Evolutionary conservation across 768 basidiomycete species (phyloP).

Genomic region (Termitomyces sp.): DNA sequence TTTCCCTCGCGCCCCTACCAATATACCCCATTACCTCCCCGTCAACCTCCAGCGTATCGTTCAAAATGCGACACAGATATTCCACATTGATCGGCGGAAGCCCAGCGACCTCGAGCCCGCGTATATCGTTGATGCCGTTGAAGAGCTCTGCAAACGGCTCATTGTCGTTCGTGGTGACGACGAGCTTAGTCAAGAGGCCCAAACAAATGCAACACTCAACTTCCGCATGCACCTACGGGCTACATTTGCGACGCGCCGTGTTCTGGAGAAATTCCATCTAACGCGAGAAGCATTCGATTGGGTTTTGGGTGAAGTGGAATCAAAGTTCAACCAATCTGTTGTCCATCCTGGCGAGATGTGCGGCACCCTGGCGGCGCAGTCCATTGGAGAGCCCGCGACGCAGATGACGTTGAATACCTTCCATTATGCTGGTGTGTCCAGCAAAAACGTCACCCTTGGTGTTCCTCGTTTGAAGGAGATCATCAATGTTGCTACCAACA

Average conservation of each 20-base stretch:
- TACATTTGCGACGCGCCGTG: conserved; percentile 82
- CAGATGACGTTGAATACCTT: conserved; percentile 99
- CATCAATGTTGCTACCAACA: conserved; percentile 97
- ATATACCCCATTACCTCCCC: conserved; percentile 80
- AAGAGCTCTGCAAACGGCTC: conserved; percentile 71
- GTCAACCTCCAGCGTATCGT: conserved; percentile 95
- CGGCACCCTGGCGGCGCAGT: conserved; percentile 95
- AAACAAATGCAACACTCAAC: conserved; percentile 85
- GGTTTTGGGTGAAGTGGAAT: conserved; percentile 94
- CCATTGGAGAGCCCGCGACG: conserved; percentile 98
- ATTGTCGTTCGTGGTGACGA: conserved; percentile 89
- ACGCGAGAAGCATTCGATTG: conserved; percentile 96
- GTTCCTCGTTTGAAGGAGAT: conserved; percentile 99
- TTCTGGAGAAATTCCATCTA: conserved; percentile 85
- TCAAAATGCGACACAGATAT: conserved; percentile 93
- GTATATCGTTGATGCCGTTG: conserved; percentile 80
- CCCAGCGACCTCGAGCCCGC: conserved; percentile 89
- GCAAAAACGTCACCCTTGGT: conserved; percentile 99
- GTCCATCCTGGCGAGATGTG: conserved; percentile 99
- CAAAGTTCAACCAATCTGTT: conserved; percentile 91
- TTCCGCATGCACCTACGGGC: conserved; percentile 94
- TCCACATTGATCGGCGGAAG: conserved; percentile 93
- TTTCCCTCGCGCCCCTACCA: conserved; percentile 74
- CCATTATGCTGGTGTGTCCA: conserved; percentile 99
- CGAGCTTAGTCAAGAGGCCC: conserved; percentile 68